Conservation (phyloP, 139 green algal species). For the Chlamydomonas eustigma region DNA sequence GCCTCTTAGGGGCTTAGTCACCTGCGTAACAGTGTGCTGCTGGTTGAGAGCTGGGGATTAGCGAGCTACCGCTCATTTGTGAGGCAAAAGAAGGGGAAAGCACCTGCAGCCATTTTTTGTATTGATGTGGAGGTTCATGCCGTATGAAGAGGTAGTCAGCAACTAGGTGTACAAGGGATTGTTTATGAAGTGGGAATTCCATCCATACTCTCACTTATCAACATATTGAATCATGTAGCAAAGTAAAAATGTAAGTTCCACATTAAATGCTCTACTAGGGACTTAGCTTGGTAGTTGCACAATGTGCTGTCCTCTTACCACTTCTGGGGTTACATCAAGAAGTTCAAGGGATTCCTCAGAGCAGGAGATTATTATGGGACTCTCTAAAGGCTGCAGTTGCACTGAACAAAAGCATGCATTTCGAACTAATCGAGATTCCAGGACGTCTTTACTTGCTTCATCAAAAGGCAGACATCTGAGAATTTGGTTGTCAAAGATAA, state of each 20-base stretch:
- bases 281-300: too few species aligned
- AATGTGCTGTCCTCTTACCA: too few species aligned
- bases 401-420: constrained; percentile 35
- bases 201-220: too few species aligned
- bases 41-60: constrained; percentile 41
- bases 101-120: too few species aligned
- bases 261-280: too few species aligned
- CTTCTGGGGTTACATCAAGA: constrained; percentile 37
- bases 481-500: constrained; percentile 38
- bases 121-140: too few species aligned
- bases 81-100: constrained; percentile 31
- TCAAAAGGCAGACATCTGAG: constrained; percentile 30
- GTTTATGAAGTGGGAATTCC: too few species aligned
- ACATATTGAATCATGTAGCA: too few species aligned
- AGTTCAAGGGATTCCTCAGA: constrained; percentile 41
- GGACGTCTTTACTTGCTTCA: background rate
- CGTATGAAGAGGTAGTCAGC: too few species aligned
- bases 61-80: constrained; percentile 40
- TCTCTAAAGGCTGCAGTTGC: constrained; percentile 23
- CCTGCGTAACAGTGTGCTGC: constrained; percentile 63
- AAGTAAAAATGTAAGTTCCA: too few species aligned
- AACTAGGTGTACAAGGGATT: too few species aligned
- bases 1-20: constrained; percentile 14
- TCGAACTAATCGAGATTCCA: constrained; percentile 18
- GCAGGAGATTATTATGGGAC: constrained; percentile 39